Evolutionary conservation across 768 basidiomycete species (phyloP), one percentile per base, ranked within the genome.

Genomic region (Amanita jacksonii): DNA sequence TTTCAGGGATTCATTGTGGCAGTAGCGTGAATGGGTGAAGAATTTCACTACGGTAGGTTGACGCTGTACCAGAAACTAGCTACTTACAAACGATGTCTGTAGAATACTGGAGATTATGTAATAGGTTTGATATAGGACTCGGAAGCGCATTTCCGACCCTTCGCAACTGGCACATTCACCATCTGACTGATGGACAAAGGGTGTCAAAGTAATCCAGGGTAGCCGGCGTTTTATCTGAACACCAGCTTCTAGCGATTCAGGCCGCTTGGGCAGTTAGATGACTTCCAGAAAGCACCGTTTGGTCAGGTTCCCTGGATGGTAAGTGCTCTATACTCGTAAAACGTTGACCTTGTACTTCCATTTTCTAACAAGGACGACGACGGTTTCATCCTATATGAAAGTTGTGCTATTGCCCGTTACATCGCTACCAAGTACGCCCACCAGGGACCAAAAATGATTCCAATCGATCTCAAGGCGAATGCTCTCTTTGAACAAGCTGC

Each of bases 381-480:
- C 32, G 81, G 78, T 2, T 74, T 83, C 56, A 60, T 72, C 45
- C 52, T 86, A 13, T 82, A 71, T 59, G 80, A 81, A 53, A 71
- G 69, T 30, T 74, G 79, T 22, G 79, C 79, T 0, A 81, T 84
- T 41, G 54, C 54, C 6, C 73, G 77, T 13, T 85, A 83, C 57
- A 55, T 83, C 49, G 70, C 66, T 22, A 58, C 58, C 45, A 83
- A 81, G 54, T 75, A 79, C 49, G 57, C 68, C 0, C 35, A 59
- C 37, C 69, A 77, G 51, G 78, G 77, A 31, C 64, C 70, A 1
- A 44, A 55, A 4, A 64, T 82, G 30, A 60, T 80, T 32, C 81
- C 82, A 3, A 53, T 52, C 3, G 63, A 66, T 8, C 30, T 61
- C 5, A 56, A 66, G 28, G 57, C 52, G 13, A 60, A 55, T 7